A percentile compares a stretch with the other conserved stretches of the same genome.
These are phyloP conservation scores for Bonnemaisonia californica DNA, from an alignment of 31 red algal species.

Conservation along the genomic window DNA sequence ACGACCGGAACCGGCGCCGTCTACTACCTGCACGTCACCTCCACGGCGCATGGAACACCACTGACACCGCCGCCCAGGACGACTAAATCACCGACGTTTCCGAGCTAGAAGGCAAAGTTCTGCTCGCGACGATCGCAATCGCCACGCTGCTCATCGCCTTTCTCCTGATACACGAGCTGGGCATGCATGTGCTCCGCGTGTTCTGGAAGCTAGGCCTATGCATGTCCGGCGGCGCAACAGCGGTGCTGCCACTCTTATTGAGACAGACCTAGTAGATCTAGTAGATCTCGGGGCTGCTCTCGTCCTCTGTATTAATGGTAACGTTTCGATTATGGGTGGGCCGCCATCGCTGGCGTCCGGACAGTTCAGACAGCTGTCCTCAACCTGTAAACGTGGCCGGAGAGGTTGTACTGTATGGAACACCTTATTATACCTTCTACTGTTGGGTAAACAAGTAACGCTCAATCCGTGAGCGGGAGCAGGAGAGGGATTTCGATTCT, in stretches of 20 bases:
- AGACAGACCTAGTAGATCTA: too few species aligned
- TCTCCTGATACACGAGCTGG: neutral
- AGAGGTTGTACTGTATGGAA: too few species aligned
- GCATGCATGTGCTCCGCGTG: neutral
- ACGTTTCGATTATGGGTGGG: slow-evolving; percentile 1
- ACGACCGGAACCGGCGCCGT: neutral
- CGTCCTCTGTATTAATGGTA: neutral
- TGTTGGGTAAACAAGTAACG: too few species aligned
- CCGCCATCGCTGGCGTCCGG: too few species aligned
- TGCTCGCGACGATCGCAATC: neutral
- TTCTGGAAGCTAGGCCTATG: neutral
- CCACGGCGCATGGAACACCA: neutral
- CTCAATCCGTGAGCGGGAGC: too few species aligned
- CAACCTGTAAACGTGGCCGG: too few species aligned
- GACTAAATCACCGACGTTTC: neutral
- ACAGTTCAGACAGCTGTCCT: too few species aligned
- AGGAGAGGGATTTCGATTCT: too few species aligned
- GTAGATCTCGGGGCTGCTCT: neutral
- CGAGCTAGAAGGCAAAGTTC: neutral
- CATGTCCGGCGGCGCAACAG: neutral
- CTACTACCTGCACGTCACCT: neutral
- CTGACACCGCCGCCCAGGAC: too few species aligned
- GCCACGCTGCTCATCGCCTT: neutral
- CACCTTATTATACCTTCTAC: too few species aligned
- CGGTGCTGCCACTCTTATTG: neutral